Conservation (phyloP, 345 rosid species). For the Linum usitatissimum region DNA sequence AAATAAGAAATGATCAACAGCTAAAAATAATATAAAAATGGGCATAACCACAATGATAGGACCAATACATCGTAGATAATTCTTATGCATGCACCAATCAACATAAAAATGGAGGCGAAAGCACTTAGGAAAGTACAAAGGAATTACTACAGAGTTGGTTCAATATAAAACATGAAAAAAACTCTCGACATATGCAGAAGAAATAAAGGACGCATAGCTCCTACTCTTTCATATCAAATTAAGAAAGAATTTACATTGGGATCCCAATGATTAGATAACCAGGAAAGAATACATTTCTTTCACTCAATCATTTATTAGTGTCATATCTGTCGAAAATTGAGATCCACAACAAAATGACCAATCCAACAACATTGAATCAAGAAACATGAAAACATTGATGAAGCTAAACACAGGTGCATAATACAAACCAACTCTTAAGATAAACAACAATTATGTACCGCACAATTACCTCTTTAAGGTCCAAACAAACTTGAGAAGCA, state of each 20-base stretch:
- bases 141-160: not conserved
- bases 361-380: not conserved
- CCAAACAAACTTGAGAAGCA: conserved; percentile 77
- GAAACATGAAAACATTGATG: not conserved
- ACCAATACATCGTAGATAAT: not conserved
- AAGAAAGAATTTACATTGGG: not conserved
- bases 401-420: not conserved
- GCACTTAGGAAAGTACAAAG: not conserved
- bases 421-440: too few species aligned
- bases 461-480: conserved; percentile 78
- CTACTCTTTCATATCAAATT: not conserved
- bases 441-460: not conserved
- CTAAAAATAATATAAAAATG: conserved; percentile 9
- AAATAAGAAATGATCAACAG: not conserved
- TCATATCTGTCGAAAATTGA: not conserved
- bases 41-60: not conserved
- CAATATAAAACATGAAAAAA: not conserved
- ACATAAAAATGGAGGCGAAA: too few species aligned
- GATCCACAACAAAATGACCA: not conserved
- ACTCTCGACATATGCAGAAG: not conserved
- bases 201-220: not conserved
- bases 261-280: too few species aligned
- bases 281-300: not conserved
- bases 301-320: not conserved
- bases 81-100: too few species aligned